phyloP scores from a whole-genome alignment of 1,284 basidiomycete genomes.

The Coniophora puteana region DNA sequence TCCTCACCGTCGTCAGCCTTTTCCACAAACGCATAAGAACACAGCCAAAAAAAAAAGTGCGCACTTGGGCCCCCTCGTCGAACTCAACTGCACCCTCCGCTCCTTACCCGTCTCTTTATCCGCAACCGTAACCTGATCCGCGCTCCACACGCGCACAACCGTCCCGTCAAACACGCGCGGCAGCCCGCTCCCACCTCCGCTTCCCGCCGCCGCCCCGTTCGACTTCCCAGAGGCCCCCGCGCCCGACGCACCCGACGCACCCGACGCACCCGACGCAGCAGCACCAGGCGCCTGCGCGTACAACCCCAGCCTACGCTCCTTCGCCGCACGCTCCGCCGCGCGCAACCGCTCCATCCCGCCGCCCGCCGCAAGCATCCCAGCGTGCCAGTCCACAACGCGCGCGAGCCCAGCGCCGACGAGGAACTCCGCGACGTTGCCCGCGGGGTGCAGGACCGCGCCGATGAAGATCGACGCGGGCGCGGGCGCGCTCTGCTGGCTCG shows the following conservation, averaged over 20 bases:
- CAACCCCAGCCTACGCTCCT: constrained; percentile 76
- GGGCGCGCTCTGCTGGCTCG: constrained; percentile 52
- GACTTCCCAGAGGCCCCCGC: constrained; percentile 5
- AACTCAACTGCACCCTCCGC: constrained; percentile 84
- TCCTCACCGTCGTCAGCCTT: too few relatives aligned
- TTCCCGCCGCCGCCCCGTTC: too few relatives aligned
- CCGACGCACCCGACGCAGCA: constrained; percentile 32
- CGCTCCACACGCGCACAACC: constrained; percentile 88
- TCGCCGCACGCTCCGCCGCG: constrained; percentile 81
- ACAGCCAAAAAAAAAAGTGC: constrained; percentile 14
- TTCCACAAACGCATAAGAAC: constrained; percentile 13
- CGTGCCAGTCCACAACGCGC: constrained; percentile 96
- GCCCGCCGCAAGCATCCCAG: constrained; percentile 82
- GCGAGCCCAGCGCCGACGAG: constrained; percentile 85
- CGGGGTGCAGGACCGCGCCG: constrained; percentile 87
- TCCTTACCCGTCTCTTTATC: constrained; percentile 77
- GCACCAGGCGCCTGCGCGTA: constrained; percentile 59
- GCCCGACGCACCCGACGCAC: constrained; percentile 40
- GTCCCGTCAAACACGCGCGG: constrained; percentile 73
- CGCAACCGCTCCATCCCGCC: constrained; percentile 86
- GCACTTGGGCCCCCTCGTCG: constrained; percentile 83
- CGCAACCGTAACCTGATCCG: constrained; percentile 84
- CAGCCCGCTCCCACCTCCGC: too few relatives aligned
- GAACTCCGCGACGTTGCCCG: constrained; percentile 92
- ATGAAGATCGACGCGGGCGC: constrained; percentile 84